Evolutionary conservation across 768 basidiomycete genomes (phyloP).

Genomic region (Phanerochaete carnosa): DNA sequence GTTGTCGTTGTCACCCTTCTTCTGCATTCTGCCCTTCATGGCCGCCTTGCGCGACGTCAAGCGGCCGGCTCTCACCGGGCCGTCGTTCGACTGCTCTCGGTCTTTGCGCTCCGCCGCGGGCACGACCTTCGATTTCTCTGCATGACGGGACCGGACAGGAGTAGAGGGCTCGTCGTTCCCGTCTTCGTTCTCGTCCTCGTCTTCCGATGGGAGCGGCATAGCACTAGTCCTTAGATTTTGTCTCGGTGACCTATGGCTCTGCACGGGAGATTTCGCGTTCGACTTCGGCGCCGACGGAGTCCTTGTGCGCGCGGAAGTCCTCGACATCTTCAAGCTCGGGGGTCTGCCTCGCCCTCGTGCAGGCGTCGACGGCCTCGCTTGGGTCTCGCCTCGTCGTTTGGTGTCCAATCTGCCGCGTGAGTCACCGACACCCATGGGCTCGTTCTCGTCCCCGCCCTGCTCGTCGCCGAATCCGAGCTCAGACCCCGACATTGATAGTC

Average conservation of each 20-base stretch:
- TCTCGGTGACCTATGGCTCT: too few relatives aligned
- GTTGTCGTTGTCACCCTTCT: neutral
- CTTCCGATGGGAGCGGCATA: too few relatives aligned
- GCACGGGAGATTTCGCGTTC: neutral
- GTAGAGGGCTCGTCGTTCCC: too few relatives aligned
- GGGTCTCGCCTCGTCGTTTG: neutral
- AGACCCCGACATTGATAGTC: slow-evolving; percentile 5
- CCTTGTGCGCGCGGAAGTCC: neutral
- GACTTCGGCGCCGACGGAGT: neutral
- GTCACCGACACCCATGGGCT: neutral
- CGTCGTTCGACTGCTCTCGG: neutral
- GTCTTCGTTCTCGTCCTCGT: neutral
- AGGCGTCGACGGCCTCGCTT: neutral
- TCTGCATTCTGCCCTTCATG: neutral
- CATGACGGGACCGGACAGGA: too few relatives aligned
- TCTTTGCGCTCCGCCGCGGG: too few relatives aligned
- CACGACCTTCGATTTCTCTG: too few relatives aligned
- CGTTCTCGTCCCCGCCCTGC: neutral
- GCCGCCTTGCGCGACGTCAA: neutral
- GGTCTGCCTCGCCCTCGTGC: neutral
- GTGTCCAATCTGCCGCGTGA: neutral
- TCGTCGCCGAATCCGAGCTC: slow-evolving; percentile 1
- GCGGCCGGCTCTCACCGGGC: neutral
- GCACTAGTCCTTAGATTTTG: too few relatives aligned
- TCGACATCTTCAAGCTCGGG: neutral